Evolutionary conservation across 768 basidiomycete species (phyloP).

Genomic region (Galerina marginata): DNA sequence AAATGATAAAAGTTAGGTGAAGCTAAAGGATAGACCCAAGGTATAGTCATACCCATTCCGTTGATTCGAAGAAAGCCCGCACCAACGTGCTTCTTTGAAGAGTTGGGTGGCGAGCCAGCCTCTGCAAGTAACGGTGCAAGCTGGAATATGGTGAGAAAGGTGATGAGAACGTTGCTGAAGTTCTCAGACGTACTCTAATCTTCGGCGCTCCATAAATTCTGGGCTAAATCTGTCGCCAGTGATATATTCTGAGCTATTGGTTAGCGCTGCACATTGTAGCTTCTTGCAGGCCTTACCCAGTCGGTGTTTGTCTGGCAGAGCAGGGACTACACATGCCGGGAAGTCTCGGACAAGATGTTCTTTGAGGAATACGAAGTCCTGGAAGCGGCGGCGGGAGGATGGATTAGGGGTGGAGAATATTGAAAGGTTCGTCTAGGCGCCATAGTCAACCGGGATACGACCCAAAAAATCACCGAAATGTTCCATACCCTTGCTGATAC

Average conservation of each 20-base stretch:
- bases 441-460: slow-evolving; percentile 3
- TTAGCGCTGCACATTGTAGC: slow-evolving; percentile 10
- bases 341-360: slow-evolving; percentile 90
- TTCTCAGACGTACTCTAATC: slow-evolving; percentile 66
- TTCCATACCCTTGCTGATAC: slow-evolving; percentile 79
- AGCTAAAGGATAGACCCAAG: neutral
- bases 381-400: slow-evolving; percentile 86
- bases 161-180: neutral
- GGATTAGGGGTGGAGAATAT: slow-evolving; percentile 81
- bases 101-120: slow-evolving; percentile 92
- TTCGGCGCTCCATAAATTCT: slow-evolving; percentile 94
- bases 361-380: slow-evolving; percentile 94
- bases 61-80: slow-evolving; percentile 94
- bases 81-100: slow-evolving; percentile 89
- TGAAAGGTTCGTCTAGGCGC: slow-evolving; percentile 81
- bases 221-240: slow-evolving; percentile 97
- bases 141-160: slow-evolving; percentile 44
- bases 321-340: slow-evolving; percentile 97
- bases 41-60: slow-evolving; percentile 86
- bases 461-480: neutral
- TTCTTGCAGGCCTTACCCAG: slow-evolving; percentile 58
- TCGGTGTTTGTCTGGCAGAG: slow-evolving; percentile 95
- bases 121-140: slow-evolving; percentile 89
- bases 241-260: slow-evolving; percentile 75
- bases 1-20: neutral